phyloP scores from a whole-genome alignment of 2,329 filamentous ascomycete species.

The Pseudonectria buxi region DNA sequence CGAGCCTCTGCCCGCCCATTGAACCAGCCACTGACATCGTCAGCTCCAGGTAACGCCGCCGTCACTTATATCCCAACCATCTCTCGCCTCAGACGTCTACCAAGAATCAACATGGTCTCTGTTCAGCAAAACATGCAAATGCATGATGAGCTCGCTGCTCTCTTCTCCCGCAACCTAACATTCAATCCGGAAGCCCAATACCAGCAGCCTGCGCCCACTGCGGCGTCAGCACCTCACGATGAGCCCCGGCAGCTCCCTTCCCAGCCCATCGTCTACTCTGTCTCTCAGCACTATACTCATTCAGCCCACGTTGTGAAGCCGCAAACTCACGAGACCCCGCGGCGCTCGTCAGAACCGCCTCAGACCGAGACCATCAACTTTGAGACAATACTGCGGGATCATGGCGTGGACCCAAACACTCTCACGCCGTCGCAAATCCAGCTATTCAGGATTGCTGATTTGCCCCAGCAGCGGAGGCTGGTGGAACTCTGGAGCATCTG shows the following conservation, averaged over 20 bases:
- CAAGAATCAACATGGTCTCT: constrained; percentile 31
- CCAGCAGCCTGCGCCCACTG: neutral
- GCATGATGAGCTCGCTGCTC: constrained; percentile 73
- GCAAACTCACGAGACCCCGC: constrained; percentile 30
- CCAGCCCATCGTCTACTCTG: constrained; percentile 58
- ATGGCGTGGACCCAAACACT: constrained; percentile 62
- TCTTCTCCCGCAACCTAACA: constrained; percentile 72
- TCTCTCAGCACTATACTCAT: constrained; percentile 79
- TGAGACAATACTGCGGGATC: constrained; percentile 53
- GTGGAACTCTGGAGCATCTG: constrained; percentile 82
- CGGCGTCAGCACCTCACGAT: constrained; percentile 15
- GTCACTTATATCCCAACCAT: neutral
- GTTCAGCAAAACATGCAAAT: constrained; percentile 49
- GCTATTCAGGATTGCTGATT: constrained; percentile 69
- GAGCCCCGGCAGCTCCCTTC: constrained; percentile 26
- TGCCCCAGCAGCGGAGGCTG: constrained; percentile 64
- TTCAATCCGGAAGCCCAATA: constrained; percentile 41
- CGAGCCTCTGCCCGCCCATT: no score
- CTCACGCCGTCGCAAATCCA: constrained; percentile 70
- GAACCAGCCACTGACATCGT: neutral
- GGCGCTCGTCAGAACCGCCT: constrained; percentile 45
- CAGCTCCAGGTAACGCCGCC: neutral
- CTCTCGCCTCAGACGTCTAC: constrained; percentile 3
- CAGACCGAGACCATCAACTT: constrained; percentile 42
- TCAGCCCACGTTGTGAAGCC: constrained; percentile 54